Percentiles rank a stretch among this genome's conserved stretches.
These are phyloP conservation scores for Rhodofomes roseus DNA, from an alignment of 1,284 basidiomycete species.

Conservation along the genomic window DNA sequence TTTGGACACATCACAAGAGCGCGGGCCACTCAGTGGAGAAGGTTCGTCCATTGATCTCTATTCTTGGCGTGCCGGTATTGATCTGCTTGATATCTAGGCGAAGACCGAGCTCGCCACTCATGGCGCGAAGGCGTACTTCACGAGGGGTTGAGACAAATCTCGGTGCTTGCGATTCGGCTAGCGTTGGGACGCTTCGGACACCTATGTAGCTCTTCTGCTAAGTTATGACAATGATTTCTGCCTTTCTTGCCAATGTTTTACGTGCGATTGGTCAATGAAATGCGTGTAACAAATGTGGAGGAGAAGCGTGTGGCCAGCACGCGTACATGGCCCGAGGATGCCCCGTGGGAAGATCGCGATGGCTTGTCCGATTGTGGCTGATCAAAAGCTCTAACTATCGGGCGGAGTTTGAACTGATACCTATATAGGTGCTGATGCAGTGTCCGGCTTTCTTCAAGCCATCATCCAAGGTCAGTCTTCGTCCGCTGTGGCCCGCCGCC, in stretches of 20 bases:
- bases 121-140: slow-evolving; percentile 87
- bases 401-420: slow-evolving; percentile 34
- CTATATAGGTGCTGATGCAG: slow-evolving; percentile 20
- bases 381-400: slow-evolving; percentile 8
- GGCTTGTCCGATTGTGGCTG: slow-evolving; percentile 4
- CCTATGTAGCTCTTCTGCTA: slow-evolving; percentile 3
- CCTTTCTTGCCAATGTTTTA: neutral
- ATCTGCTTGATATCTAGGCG: slow-evolving; percentile 46
- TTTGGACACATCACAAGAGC: slow-evolving; percentile 81
- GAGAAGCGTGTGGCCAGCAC: no score
- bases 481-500: slow-evolving; percentile 11
- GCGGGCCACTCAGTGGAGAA: slow-evolving; percentile 83
- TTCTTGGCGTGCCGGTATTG: neutral
- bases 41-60: slow-evolving; percentile 38
- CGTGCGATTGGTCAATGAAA: slow-evolving; percentile 6
- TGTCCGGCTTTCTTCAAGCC: slow-evolving; percentile 35
- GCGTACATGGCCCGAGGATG: neutral
- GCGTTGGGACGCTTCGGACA: neutral
- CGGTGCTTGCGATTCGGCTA: neutral
- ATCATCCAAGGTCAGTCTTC: slow-evolving; percentile 40
- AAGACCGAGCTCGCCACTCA: slow-evolving; percentile 83
- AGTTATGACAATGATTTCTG: slow-evolving; percentile 4
- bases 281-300: slow-evolving; percentile 1
- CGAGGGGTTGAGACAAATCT: slow-evolving; percentile 50
- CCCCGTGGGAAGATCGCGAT: neutral